These are phyloP conservation scores for Asclepias syriaca DNA, from an alignment of 257 asterid species.

Conservation along the genomic window DNA sequence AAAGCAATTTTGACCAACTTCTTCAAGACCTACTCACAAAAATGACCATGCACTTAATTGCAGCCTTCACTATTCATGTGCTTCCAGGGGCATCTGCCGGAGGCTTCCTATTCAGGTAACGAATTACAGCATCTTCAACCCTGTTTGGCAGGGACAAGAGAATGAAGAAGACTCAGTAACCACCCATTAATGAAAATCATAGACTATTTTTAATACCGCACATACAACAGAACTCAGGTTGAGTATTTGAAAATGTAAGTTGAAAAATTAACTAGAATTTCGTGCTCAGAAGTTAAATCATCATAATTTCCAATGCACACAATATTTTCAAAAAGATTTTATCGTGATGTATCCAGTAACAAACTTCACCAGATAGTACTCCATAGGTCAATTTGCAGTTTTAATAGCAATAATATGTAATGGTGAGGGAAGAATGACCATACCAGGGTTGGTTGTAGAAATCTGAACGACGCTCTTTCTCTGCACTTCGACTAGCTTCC, in stretches of 20 bases:
- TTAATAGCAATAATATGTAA: background rate
- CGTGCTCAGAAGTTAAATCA: background rate
- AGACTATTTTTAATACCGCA: background rate
- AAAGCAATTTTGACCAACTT: background rate
- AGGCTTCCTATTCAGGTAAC: constrained; percentile 82
- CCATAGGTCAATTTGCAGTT: background rate
- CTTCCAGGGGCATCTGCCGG: constrained; percentile 63
- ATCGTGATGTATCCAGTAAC: background rate
- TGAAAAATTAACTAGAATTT: background rate
- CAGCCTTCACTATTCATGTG: constrained; percentile 32
- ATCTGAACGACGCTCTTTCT: constrained; percentile 82
- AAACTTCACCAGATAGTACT: background rate
- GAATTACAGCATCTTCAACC: constrained; percentile 97
- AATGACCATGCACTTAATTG: background rate
- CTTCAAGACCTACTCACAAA: background rate
- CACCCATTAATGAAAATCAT: background rate
- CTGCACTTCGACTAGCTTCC: constrained; percentile 77
- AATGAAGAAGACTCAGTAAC: constrained; percentile 5
- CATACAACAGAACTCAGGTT: background rate
- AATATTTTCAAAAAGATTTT: background rate
- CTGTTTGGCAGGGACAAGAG: constrained; percentile 35
- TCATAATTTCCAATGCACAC: background rate
- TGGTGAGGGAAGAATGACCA: constrained; percentile 12
- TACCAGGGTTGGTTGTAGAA: constrained; percentile 96
- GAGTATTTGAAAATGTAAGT: background rate